These are phyloP conservation scores for Penium margaritaceum DNA, from an alignment of 139 green algal species.

Conservation along the genomic window DNA sequence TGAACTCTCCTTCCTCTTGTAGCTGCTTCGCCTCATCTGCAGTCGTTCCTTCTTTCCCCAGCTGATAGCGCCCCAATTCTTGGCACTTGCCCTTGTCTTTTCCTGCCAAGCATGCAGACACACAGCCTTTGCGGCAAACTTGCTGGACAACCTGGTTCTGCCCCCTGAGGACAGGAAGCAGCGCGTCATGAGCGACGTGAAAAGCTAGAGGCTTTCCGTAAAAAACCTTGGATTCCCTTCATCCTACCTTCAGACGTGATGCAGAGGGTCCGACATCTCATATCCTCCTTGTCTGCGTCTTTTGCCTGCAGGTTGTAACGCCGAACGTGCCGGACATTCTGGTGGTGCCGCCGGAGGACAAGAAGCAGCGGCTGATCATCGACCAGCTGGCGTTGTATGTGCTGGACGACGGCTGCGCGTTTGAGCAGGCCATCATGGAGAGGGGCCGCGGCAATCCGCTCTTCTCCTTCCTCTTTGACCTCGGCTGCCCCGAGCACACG, in stretches of 20 bases:
- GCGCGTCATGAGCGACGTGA: too few species aligned
- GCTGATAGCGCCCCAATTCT: too few species aligned
- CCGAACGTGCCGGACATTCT: constrained; percentile 55
- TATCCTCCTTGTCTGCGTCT: constrained; percentile 22
- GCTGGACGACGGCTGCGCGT: constrained; percentile 63
- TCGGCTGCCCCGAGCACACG: constrained; percentile 64
- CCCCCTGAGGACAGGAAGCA: too few species aligned
- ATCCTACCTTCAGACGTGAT: neutral
- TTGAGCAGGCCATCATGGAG: constrained; percentile 81
- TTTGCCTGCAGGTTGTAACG: constrained; percentile 25
- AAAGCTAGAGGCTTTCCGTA: too few species aligned
- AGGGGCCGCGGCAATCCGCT: constrained; percentile 66
- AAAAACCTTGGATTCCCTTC: neutral
- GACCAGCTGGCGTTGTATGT: constrained; percentile 83
- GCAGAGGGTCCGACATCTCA: neutral
- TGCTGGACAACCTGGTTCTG: too few species aligned
- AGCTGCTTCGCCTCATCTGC: too few species aligned
- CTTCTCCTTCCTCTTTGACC: constrained; percentile 83
- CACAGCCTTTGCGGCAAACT: too few species aligned
- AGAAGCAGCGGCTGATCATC: constrained; percentile 72
- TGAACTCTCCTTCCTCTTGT: too few species aligned
- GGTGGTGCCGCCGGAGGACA: constrained; percentile 61
- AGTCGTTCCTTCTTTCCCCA: too few species aligned
- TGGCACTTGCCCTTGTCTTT: too few species aligned
- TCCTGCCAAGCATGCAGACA: too few species aligned